These are phyloP conservation scores for Fusarium austroafricanum DNA, from an alignment of 2,329 filamentous ascomycete species.

Conservation along the genomic window DNA sequence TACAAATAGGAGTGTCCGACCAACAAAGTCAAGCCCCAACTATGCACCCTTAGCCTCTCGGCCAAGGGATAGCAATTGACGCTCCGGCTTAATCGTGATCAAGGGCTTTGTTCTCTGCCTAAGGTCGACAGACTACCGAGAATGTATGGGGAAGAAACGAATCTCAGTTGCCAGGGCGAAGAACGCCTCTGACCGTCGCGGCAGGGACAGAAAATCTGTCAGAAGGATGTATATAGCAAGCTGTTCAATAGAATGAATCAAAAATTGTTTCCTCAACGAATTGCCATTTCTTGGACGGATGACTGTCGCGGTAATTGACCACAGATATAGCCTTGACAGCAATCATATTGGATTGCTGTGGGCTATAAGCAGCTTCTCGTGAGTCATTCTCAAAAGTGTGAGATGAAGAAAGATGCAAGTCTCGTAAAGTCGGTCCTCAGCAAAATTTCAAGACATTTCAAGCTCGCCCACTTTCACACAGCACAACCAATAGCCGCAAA, in stretches of 20 bases:
- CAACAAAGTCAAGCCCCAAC: conserved; percentile 96
- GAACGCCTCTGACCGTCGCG: conserved; percentile 64
- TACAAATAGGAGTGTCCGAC: conserved; percentile 69
- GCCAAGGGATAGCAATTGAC: conserved; percentile 82
- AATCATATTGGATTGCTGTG: conserved; percentile 1
- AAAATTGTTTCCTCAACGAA: conserved; percentile 1
- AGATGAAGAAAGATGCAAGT: conserved; percentile 26
- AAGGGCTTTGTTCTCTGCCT: conserved; percentile 77
- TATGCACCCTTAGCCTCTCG: conserved; percentile 86
- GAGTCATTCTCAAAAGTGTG: conserved; percentile 11
- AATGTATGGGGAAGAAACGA: conserved; percentile 69
- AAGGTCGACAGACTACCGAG: conserved; percentile 81
- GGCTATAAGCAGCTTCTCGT: neutral
- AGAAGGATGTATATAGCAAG: conserved; percentile 21
- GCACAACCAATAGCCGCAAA: conserved; percentile 37
- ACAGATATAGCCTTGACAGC: neutral
- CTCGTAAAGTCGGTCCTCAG: conserved; percentile 1
- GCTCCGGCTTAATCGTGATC: conserved; percentile 99
- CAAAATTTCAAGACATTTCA: conserved; percentile 40
- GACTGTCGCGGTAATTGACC: neutral
- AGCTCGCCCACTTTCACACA: conserved; percentile 28
- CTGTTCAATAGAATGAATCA: conserved; percentile 17
- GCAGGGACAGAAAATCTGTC: conserved; percentile 52
- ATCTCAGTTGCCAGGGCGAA: conserved; percentile 71
- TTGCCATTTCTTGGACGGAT: neutral